Evolutionary conservation across 176 grass and related monocot species (phyloP).

Genomic region (Avena eriantha): DNA sequence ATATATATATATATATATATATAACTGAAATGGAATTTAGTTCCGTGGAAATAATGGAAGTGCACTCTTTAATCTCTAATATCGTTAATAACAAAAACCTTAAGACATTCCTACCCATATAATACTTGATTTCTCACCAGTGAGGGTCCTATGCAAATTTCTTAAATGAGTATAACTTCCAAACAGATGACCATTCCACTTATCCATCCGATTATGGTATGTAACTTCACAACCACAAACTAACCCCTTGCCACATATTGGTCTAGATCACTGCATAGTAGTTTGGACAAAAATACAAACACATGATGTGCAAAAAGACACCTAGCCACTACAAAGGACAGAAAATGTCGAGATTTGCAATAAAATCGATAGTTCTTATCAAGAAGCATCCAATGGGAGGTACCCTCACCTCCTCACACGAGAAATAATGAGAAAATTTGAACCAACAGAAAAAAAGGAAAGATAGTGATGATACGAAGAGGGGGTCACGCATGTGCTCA

Average conservation of each 20-base stretch:
- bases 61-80: background rate
- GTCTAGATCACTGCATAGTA: background rate
- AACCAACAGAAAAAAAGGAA: background rate
- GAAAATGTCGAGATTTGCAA: background rate
- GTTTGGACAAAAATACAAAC: background rate
- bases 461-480: background rate
- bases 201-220: background rate
- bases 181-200: background rate
- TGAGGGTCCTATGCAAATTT: background rate
- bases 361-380: background rate
- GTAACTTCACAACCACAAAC: background rate
- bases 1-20: background rate
- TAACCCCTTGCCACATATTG: background rate
- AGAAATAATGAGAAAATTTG: background rate
- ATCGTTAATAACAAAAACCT: too few relatives aligned
- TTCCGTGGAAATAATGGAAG: too few relatives aligned
- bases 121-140: too few relatives aligned
- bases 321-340: background rate
- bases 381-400: background rate
- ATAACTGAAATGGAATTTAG: too few relatives aligned
- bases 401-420: background rate
- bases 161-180: background rate
- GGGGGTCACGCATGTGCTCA: background rate
- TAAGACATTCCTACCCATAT: too few relatives aligned
- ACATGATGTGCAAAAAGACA: background rate